Evolutionary conservation across 2,329 filamentous ascomycete species (phyloP).

Genomic region (Calonectria montana): DNA sequence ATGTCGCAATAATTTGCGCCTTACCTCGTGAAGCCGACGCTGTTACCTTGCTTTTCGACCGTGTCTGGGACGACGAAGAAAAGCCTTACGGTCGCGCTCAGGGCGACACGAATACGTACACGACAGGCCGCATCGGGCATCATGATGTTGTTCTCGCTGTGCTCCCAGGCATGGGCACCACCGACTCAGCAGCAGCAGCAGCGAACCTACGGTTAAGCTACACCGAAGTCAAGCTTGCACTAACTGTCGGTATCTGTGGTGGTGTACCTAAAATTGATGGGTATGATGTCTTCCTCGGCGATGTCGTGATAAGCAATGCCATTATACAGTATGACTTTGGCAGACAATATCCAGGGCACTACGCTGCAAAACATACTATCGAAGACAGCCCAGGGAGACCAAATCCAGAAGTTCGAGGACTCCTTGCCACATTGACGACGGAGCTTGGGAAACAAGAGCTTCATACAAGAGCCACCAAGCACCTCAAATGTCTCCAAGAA

Average conservation of each 20-base stretch:
- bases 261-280: slow-evolving; percentile 41
- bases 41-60: background rate
- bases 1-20: slow-evolving; percentile 12
- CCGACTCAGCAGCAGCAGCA: slow-evolving; percentile 41
- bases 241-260: slow-evolving; percentile 55
- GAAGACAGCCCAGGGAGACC: slow-evolving; percentile 33
- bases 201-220: slow-evolving; percentile 48
- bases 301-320: slow-evolving; percentile 46
- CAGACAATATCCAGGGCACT: slow-evolving; percentile 37
- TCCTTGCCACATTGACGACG: slow-evolving; percentile 11
- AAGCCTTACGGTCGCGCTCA: background rate
- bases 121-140: slow-evolving; percentile 41
- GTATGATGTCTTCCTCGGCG: slow-evolving; percentile 43
- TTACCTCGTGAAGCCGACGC: slow-evolving; percentile 9
- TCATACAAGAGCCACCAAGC: background rate
- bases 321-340: slow-evolving; percentile 47
- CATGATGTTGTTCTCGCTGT: slow-evolving; percentile 44
- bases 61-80: background rate
- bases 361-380: slow-evolving; percentile 37
- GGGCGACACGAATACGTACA: slow-evolving; percentile 20
- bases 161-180: slow-evolving; percentile 43
- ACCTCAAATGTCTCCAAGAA: slow-evolving; percentile 24
- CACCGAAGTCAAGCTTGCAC: slow-evolving; percentile 42
- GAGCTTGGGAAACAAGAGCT: slow-evolving; percentile 23
- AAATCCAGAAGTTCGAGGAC: slow-evolving; percentile 38